phyloP scores from a whole-genome alignment of 192 early-diverging fungal species.

The Podila epigama region DNA sequence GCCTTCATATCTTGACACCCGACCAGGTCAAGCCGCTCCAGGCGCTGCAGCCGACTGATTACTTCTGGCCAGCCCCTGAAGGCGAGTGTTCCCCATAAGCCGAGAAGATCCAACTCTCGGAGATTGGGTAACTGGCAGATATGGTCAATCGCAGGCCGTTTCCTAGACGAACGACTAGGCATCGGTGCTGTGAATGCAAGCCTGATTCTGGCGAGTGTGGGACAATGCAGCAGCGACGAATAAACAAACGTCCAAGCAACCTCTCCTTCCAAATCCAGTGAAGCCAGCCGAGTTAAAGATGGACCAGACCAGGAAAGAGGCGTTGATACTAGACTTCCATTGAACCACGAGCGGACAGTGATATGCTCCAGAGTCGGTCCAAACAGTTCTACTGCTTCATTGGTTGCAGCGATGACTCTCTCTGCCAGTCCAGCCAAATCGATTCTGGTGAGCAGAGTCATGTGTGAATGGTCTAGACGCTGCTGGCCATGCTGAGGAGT shows the following conservation, averaged over 20 bases:
- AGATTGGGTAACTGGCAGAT: conserved; percentile 7
- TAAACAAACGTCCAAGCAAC: conserved; percentile 47
- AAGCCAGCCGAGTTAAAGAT: conserved; percentile 5
- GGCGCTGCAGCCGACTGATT: background rate
- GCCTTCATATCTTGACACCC: conserved; percentile 29
- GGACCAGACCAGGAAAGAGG: conserved; percentile 23
- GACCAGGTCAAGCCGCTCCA: conserved; percentile 33
- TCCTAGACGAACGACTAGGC: conserved; percentile 36
- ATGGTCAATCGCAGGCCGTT: conserved; percentile 24
- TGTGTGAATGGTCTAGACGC: background rate
- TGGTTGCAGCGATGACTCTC: conserved; percentile 14
- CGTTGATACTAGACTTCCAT: conserved; percentile 6
- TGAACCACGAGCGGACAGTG: conserved; percentile 31
- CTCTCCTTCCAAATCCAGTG: conserved; percentile 36
- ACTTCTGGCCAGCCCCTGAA: conserved; percentile 25
- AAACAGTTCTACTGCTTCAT: conserved; percentile 34
- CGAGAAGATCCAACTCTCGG: conserved; percentile 26
- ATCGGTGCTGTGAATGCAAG: conserved; percentile 33
- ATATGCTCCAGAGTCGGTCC: conserved; percentile 9
- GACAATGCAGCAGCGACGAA: conserved; percentile 10
- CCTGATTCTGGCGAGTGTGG: conserved; percentile 21
- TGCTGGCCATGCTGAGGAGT: background rate
- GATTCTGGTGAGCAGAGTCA: conserved; percentile 18
- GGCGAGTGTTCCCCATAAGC: conserved; percentile 31
- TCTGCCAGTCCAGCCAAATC: conserved; percentile 22